A percentile compares a stretch with the other conserved stretches of the same genome.
These are phyloP conservation scores for Calonectria pseudoturangicola DNA, from an alignment of 2,329 filamentous ascomycete species.

Conservation along the genomic window DNA sequence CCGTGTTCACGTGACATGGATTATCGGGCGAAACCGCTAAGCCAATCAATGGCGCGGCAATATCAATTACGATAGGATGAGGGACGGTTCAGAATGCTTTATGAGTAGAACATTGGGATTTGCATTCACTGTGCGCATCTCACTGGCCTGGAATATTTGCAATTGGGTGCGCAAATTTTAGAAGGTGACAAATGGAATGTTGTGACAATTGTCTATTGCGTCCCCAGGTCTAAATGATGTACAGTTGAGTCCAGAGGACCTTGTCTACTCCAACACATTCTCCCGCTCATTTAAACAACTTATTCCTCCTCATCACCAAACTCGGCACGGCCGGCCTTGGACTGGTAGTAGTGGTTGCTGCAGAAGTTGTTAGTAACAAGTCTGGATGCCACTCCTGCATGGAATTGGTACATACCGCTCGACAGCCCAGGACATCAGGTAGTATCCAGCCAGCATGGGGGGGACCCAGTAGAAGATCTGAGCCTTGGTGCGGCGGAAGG, in stretches of 20 bases:
- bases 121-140: conserved; percentile 36
- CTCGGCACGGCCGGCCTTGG: conserved; percentile 81
- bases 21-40: background rate
- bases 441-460: conserved; percentile 86
- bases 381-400: background rate
- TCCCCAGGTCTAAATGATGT: conserved; percentile 64
- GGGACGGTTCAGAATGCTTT: conserved; percentile 12
- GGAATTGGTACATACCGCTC: conserved; percentile 79
- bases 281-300: conserved; percentile 45
- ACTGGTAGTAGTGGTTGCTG: conserved; percentile 89
- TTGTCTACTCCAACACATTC: conserved; percentile 55
- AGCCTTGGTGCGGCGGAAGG: conserved; percentile 87
- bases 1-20: conserved; percentile 37
- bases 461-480: conserved; percentile 94
- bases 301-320: conserved; percentile 68
- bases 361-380: conserved; percentile 38
- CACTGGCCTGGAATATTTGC: background rate
- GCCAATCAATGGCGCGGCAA: conserved; percentile 51
- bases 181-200: conserved; percentile 48
- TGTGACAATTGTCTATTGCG: conserved; percentile 61
- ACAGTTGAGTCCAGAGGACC: conserved; percentile 60
- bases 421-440: conserved; percentile 91
- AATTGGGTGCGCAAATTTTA: conserved; percentile 4
- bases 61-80: conserved; percentile 50
- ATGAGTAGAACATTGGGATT: conserved; percentile 22